These are phyloP conservation scores for Sugiyamaella mastotermitis DNA, from an alignment of 805 yeast genomes.

Conservation along the genomic window DNA sequence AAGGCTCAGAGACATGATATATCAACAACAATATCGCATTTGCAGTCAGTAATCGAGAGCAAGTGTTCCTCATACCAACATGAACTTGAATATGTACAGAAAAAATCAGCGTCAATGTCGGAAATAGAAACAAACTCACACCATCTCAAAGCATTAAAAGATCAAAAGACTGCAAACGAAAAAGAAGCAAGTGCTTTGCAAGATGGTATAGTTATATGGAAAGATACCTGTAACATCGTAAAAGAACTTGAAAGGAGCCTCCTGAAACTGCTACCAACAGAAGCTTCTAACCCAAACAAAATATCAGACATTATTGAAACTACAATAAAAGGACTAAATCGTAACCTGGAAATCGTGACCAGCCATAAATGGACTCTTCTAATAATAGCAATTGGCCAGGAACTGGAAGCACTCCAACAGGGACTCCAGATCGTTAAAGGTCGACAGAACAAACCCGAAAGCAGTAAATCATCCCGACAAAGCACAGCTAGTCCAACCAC, in stretches of 20 bases:
- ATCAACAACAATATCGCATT: conserved; percentile 1
- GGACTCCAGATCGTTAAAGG: conserved; percentile 21
- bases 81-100: conserved; percentile 5
- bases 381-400: conserved; percentile 28
- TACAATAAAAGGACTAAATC: conserved; percentile 12
- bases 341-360: conserved; percentile 15
- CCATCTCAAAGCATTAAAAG: conserved; percentile 11
- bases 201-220: conserved; percentile 19
- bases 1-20: conserved; percentile 10
- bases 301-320: conserved; percentile 16
- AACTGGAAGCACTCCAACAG: conserved; percentile 21
- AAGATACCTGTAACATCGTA: conserved; percentile 12
- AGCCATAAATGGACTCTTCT: conserved; percentile 24
- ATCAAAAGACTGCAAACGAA: conserved; percentile 5
- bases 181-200: conserved; percentile 15
- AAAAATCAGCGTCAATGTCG: conserved; percentile 1
- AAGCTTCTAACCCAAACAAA: conserved; percentile 13
- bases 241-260: conserved; percentile 19
- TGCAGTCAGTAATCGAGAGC: conserved; percentile 11
- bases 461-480: not conserved
- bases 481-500: no score
- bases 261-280: conserved; percentile 8
- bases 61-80: conserved; percentile 7
- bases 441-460: no score
- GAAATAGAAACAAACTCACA: conserved; percentile 12